These are phyloP conservation scores for Puccinia hordei DNA, from an alignment of 1,284 basidiomycete genomes.

Conservation along the genomic window DNA sequence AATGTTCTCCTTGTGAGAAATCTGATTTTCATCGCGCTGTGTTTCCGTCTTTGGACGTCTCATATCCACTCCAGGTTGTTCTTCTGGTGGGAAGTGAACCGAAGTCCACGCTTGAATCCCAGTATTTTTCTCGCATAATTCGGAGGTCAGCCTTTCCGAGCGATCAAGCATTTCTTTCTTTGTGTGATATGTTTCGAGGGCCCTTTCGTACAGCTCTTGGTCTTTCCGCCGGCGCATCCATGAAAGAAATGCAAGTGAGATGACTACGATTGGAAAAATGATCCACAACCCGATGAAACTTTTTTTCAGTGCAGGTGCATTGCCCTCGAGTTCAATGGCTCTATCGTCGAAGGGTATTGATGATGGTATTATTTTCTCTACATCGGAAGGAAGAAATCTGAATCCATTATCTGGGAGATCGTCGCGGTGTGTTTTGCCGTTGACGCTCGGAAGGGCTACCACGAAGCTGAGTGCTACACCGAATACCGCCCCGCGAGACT, in stretches of 20 bases:
- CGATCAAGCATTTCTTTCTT: neutral
- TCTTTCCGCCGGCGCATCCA: conserved; percentile 2
- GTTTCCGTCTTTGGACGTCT: neutral
- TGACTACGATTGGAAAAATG: neutral
- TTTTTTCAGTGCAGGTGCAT: neutral
- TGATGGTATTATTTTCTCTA: conserved; percentile 4
- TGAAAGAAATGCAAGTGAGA: conserved; percentile 2
- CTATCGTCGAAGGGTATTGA: conserved; percentile 8
- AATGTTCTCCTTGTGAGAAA: neutral
- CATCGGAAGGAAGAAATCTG: conserved; percentile 30
- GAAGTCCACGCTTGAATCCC: neutral
- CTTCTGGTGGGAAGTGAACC: neutral
- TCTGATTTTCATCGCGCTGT: neutral
- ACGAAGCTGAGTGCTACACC: neutral
- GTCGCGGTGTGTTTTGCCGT: conserved; percentile 10
- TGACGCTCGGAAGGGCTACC: neutral
- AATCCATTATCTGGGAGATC: conserved; percentile 39
- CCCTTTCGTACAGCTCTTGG: conserved; percentile 6
- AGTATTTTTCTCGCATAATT: neutral
- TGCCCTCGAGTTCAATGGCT: neutral
- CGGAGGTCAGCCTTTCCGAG: neutral
- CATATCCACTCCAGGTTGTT: neutral
- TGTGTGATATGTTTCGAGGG: neutral
- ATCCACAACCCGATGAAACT: neutral
- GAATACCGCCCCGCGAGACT: conserved; percentile 2